A percentile compares a stretch with the other conserved stretches of the same genome.
phyloP scores from a whole-genome alignment of 331 rosid genomes.

The Spiraea crenata region DNA sequence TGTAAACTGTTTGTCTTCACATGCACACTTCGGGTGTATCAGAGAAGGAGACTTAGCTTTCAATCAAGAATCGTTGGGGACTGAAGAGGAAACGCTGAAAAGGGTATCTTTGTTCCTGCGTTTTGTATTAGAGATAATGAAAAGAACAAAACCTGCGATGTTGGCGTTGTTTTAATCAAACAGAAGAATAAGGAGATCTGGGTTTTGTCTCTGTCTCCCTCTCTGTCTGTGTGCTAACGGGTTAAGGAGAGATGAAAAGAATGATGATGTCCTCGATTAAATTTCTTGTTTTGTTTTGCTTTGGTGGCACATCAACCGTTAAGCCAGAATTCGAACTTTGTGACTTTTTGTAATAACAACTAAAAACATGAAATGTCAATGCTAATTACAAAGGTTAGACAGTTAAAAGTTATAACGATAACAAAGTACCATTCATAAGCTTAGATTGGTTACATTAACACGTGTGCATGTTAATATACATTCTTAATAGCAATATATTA shows the following conservation, averaged over 20 bases:
- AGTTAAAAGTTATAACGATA: too few relatives aligned
- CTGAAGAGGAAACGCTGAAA: conserved; percentile 8
- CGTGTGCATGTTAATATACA: too few relatives aligned
- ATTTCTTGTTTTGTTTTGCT: too few relatives aligned
- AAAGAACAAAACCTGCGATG: conserved; percentile 19
- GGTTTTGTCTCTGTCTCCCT: conserved; percentile 51
- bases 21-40: conserved; percentile 46
- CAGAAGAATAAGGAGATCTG: conserved; percentile 44
- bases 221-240: conserved; percentile 17
- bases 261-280: conserved; percentile 18
- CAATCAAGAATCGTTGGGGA: conserved; percentile 54
- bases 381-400: too few relatives aligned
- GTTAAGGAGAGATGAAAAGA: not conserved
- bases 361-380: too few relatives aligned
- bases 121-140: conserved; percentile 19
- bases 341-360: too few relatives aligned
- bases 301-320: too few relatives aligned
- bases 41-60: conserved; percentile 65
- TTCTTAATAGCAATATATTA: too few relatives aligned
- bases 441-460: too few relatives aligned
- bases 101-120: conserved; percentile 19
- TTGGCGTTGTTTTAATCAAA: conserved; percentile 24
- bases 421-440: too few relatives aligned
- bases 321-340: too few relatives aligned
- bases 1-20: conserved; percentile 45